These are phyloP conservation scores for Durio zibethinus DNA, from an alignment of 345 rosid species.

Conservation along the genomic window DNA sequence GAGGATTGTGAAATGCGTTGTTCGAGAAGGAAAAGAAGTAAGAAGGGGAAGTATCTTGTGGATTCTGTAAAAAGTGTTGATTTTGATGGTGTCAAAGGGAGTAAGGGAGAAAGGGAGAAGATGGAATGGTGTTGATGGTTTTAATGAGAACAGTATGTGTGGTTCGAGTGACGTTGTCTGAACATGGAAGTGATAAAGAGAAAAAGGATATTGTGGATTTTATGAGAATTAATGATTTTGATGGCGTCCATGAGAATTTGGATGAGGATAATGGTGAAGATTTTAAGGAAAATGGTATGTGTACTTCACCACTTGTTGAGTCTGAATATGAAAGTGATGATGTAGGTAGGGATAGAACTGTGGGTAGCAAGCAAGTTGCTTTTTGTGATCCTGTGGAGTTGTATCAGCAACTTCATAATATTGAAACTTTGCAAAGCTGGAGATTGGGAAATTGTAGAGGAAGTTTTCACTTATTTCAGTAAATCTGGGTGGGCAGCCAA, in stretches of 20 bases:
- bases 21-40: background rate
- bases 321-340: constrained; percentile 16
- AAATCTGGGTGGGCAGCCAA: constrained; percentile 79
- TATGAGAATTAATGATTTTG: constrained; percentile 20
- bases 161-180: background rate
- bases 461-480: constrained; percentile 48
- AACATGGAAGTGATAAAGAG: background rate
- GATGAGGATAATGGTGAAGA: constrained; percentile 7
- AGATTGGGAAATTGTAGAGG: constrained; percentile 43
- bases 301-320: constrained; percentile 14
- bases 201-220: constrained; percentile 11
- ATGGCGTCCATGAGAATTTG: constrained; percentile 12
- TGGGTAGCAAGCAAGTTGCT: constrained; percentile 5
- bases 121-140: constrained; percentile 24
- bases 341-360: constrained; percentile 6
- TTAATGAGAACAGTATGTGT: background rate
- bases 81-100: constrained; percentile 18
- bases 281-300: constrained; percentile 13
- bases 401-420: constrained; percentile 48
- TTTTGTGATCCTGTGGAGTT: constrained; percentile 51
- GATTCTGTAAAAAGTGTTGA: constrained; percentile 24
- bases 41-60: background rate
- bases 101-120: constrained; percentile 12
- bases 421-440: constrained; percentile 35
- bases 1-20: constrained; percentile 8